These are phyloP conservation scores for Canariomyces notabilis DNA, from an alignment of 2,329 filamentous ascomycete genomes.

Conservation along the genomic window DNA sequence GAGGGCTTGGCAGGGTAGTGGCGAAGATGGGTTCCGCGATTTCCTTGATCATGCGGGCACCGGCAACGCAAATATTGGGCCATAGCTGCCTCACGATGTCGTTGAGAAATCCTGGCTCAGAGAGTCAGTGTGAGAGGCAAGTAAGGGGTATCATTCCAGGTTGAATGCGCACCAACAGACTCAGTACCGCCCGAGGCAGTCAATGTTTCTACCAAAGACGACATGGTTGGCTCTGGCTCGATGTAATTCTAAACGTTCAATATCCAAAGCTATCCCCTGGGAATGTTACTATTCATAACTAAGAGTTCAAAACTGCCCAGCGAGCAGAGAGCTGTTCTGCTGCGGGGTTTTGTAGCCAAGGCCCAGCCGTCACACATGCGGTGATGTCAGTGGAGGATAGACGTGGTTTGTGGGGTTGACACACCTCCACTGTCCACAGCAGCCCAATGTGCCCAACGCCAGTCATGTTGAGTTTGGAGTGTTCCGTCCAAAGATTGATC, in stretches of 20 bases:
- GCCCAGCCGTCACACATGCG: background rate
- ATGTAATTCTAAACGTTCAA: too few relatives aligned
- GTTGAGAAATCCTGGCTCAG: conserved; percentile 38
- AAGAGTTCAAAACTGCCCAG: background rate
- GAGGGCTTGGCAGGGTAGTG: conserved; percentile 40
- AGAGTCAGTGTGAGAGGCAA: background rate
- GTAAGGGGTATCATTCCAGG: too few relatives aligned
- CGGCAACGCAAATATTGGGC: conserved; percentile 44
- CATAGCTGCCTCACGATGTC: conserved; percentile 44
- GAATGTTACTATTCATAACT: background rate
- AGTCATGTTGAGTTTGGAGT: background rate
- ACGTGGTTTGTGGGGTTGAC: background rate
- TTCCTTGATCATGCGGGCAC: conserved; percentile 40
- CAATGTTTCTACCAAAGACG: conserved; percentile 35
- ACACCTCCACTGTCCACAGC: background rate
- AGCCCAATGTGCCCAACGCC: too few relatives aligned
- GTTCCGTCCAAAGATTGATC: background rate
- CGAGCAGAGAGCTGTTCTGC: background rate
- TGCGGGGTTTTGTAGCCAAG: background rate
- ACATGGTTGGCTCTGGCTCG: conserved; percentile 20
- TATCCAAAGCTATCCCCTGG: background rate
- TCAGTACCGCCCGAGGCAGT: conserved; percentile 38
- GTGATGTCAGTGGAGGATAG: background rate
- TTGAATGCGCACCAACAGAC: conserved; percentile 30
- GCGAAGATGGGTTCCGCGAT: conserved; percentile 45